These are phyloP conservation scores for Sphagnum contortum DNA, from an alignment of 225 moss, liverwort and hornwort species.

Conservation along the genomic window DNA sequence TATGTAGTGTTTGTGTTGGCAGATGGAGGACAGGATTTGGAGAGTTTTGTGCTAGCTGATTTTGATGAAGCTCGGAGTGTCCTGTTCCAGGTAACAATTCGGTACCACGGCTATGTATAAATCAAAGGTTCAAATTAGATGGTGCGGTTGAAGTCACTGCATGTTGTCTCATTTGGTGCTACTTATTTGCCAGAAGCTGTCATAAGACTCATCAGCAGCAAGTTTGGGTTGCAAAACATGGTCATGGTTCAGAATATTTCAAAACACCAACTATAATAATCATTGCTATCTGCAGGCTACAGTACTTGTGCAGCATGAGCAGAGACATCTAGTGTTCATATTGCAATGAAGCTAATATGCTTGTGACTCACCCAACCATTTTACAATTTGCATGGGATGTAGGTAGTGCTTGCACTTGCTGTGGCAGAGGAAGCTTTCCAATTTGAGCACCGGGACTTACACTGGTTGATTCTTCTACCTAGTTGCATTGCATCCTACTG, in stretches of 20 bases:
- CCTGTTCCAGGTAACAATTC: slow-evolving; percentile 58
- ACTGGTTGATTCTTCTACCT: slow-evolving; percentile 43
- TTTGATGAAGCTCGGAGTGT: slow-evolving; percentile 82
- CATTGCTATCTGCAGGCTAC: too few relatives aligned
- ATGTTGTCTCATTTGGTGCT: neutral
- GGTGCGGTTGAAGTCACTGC: too few relatives aligned
- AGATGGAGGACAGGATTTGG: slow-evolving; percentile 92
- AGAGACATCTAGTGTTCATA: too few relatives aligned
- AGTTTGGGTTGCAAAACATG: neutral
- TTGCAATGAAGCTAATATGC: too few relatives aligned
- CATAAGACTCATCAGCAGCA: neutral
- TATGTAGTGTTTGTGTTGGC: slow-evolving; percentile 86
- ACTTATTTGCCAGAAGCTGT: neutral
- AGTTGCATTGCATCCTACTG: too few relatives aligned
- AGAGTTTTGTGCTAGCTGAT: slow-evolving; percentile 56
- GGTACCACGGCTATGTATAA: too few relatives aligned
- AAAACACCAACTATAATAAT: too few relatives aligned
- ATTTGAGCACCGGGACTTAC: slow-evolving; percentile 98
- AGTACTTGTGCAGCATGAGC: too few relatives aligned
- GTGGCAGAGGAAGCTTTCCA: slow-evolving; percentile 84
- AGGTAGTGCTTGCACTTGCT: slow-evolving; percentile 80
- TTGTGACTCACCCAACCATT: too few relatives aligned
- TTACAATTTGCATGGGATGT: slow-evolving; percentile 4
- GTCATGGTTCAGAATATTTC: neutral
- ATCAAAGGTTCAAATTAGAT: too few relatives aligned